Evolutionary conservation across 2,329 filamentous ascomycete genomes (phyloP), one percentile per base, ranked within the genome.

Genomic region (Trichoderma cornu-damae): DNA sequence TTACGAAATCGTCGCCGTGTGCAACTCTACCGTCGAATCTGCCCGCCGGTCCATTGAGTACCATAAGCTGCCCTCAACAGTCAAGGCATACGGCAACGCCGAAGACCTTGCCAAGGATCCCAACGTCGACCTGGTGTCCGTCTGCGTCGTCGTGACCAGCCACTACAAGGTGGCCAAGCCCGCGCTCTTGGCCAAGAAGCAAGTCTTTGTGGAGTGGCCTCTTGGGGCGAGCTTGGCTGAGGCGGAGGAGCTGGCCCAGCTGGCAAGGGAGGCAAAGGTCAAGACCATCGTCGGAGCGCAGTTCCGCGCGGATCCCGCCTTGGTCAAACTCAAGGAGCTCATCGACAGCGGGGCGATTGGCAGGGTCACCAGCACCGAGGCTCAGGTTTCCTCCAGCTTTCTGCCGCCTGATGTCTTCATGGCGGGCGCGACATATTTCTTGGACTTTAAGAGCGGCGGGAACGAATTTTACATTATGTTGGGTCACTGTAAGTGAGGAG

Each of bases 201-300:
- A 71, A 0, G 71, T 79, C 0, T 83, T 72, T 59, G 72, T 81
- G 12, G 80, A 84, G 67, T 84, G 80, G 77, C 81, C 79, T 2
- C 70, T 83, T 0, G 76, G 75, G 0, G 64, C 72, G 9, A 73
- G 73, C 52, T 61, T 69, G 1, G 57, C 61, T 2, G 65, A 72
- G 2, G 75, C 73, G 0, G 61, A 67, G n/a, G 73, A 77, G 57
- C 64, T 83, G 61, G 65, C 69, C 0, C 61, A 62, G 1, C 46
- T 73, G 11, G 74, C 70, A 0, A 61, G 61, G 3, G 43, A 69
- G 24, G 67, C 69, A 6, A 65, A 72, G 1, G 65, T 68, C 11
- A 67, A 67, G 48, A 76, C 71, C 2, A 68, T 77, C 4, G 71
- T 82, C 0, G 78, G 77, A 0, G 58, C 80, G 2, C 80, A 83